phyloP scores from a whole-genome alignment of 805 yeast genomes.

The Metschnikowia cerradonensis region DNA sequence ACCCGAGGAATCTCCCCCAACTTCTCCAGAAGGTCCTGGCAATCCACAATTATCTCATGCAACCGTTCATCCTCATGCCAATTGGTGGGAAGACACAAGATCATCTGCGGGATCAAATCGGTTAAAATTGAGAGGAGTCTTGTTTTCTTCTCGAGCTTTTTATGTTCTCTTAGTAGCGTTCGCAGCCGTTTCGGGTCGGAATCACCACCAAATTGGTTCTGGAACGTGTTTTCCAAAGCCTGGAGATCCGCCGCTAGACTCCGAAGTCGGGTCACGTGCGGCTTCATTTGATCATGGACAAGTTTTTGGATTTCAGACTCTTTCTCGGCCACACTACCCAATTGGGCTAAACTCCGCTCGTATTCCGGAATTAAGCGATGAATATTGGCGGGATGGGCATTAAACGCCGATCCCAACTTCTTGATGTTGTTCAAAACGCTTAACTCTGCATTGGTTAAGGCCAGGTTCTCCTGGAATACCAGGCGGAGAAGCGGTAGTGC shows the following conservation, averaged over 20 bases:
- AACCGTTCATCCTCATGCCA: slow-evolving; percentile 34
- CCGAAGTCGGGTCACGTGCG: slow-evolving; percentile 12
- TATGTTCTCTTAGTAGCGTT: slow-evolving; percentile 12
- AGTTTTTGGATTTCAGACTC: neutral
- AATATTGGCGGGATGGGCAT: slow-evolving; percentile 17
- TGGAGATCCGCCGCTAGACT: slow-evolving; percentile 13
- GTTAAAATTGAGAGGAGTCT: slow-evolving; percentile 14
- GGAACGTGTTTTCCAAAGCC: slow-evolving; percentile 13
- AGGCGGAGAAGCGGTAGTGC: slow-evolving; percentile 32
- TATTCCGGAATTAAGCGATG: slow-evolving; percentile 12
- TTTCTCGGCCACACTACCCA: slow-evolving; percentile 5
- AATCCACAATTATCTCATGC: slow-evolving; percentile 24
- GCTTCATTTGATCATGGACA: neutral
- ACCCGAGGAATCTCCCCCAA: slow-evolving; percentile 18
- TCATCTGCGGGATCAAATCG: slow-evolving; percentile 31
- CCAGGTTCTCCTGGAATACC: slow-evolving; percentile 26
- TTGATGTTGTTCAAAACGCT: slow-evolving; percentile 22
- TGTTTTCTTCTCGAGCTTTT: slow-evolving; percentile 15
- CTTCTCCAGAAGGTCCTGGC: slow-evolving; percentile 23
- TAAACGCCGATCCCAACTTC: slow-evolving; percentile 18
- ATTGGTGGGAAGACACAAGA: slow-evolving; percentile 31
- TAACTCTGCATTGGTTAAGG: slow-evolving; percentile 27
- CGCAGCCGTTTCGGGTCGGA: slow-evolving; percentile 4
- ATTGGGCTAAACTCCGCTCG: neutral
- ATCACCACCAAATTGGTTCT: slow-evolving; percentile 6